These are phyloP conservation scores for Lizanozyma gosingica DNA, from an alignment of 1,139 yeast genomes.

Conservation along the genomic window DNA sequence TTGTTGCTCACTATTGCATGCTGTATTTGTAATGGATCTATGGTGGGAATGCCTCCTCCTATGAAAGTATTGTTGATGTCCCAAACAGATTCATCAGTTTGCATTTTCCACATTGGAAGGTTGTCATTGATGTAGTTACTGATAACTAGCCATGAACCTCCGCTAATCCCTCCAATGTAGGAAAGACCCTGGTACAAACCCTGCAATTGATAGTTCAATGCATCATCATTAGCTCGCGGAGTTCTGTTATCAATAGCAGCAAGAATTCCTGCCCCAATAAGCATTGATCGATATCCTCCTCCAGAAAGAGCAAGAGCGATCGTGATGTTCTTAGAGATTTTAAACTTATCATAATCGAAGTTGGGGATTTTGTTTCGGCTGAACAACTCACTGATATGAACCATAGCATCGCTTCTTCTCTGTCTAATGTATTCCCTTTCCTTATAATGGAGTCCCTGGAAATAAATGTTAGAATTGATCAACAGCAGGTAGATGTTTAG, in stretches of 20 bases:
- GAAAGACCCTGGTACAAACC: slow-evolving; percentile 47
- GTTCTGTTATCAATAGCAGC: slow-evolving; percentile 44
- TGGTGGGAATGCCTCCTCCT: slow-evolving; percentile 47
- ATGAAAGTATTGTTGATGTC: slow-evolving; percentile 39
- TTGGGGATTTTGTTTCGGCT: slow-evolving; percentile 26
- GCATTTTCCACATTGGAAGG: slow-evolving; percentile 28
- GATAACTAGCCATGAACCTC: slow-evolving; percentile 60
- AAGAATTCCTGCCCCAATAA: slow-evolving; percentile 56
- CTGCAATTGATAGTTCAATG: slow-evolving; percentile 23
- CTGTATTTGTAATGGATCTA: slow-evolving; percentile 19
- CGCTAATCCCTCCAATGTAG: slow-evolving; percentile 59
- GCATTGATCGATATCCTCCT: slow-evolving; percentile 66
- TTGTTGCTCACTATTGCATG: slow-evolving; percentile 11
- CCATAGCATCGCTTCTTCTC: slow-evolving; percentile 23
- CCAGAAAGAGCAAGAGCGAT: slow-evolving; percentile 61
- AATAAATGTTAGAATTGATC: slow-evolving; percentile 5
- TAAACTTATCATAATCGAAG: slow-evolving; percentile 18
- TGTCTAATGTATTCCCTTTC: slow-evolving; percentile 30
- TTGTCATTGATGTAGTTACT: slow-evolving; percentile 39
- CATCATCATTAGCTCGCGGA: slow-evolving; percentile 13
- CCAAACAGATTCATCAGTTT: slow-evolving; percentile 22
- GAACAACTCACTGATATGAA: slow-evolving; percentile 25
- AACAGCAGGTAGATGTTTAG: slow-evolving; percentile 4
- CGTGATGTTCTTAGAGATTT: slow-evolving; percentile 19
- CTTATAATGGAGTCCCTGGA: slow-evolving; percentile 15